Base-by-base conservation (phyloP, 805 yeast species). In the Candida rishiriensis region DNA sequence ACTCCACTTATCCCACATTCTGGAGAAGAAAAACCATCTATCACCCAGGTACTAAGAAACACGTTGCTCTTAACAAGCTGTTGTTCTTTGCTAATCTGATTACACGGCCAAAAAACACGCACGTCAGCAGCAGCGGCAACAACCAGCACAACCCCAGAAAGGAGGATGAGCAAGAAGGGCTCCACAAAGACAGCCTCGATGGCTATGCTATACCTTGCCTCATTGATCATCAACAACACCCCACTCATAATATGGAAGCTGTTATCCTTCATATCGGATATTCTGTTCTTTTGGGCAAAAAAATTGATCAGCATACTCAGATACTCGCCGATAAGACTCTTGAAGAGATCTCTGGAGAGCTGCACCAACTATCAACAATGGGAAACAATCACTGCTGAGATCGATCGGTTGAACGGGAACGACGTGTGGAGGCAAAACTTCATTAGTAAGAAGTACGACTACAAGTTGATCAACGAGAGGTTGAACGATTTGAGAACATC, bases 341-440 rank as follows among this genome's bases (percentile, higher is more conserved):
- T 55, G 14, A 55, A 52, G 39, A 36, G 45, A 18, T 49, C 55
- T 7, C 42, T 55, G 21, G 73, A 74, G 15, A 65, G 65, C 16
- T 83, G 84, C 15, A 68, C 71, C 36, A 72, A 75, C 15, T 86
- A 79, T 60, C 78, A 73, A 34, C 91, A 86, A 45, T 91, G 95
- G 91, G 81, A 75, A 49, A 65, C 63, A 16, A 72, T 65, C 16
- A 81, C 83, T 0, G 59, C 63, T 6, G 62, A 68, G 38, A 69
- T 79, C 1, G 85, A 79, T 48, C 68, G 68, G 35, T 60, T 75
- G 10, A 70, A 78, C 1, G 81, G 81, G 6, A 73, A 76, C 15
- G 78, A 78, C 49, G 54, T 75, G 16, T 79, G 95, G 95, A 72
- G 97, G 46, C 86, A 88, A 50, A 88, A 89, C 59, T 88, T 90